Base-by-base conservation (phyloP, 495 filamentous ascomycete genomes). In the Amorphotheca resinae region DNA sequence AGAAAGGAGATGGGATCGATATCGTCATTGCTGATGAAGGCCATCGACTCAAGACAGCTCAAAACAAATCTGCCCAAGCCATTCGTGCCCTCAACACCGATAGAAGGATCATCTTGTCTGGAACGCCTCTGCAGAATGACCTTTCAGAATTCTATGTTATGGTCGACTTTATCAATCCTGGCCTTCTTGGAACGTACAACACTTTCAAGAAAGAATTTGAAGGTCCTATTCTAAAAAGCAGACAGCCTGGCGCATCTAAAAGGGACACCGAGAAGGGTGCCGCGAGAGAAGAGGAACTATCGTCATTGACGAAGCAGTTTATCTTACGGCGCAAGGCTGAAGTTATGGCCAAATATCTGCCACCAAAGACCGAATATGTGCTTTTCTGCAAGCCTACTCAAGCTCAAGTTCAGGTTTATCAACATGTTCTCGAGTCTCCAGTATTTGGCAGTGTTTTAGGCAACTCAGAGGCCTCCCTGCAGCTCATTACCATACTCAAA, bases 1-100 rank as follows among this genome's bases (percentile, higher is more conserved):
- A 76, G 34, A 74, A 74, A 48, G 73, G 79, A 5, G 55, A 56
- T 32, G 74, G 76, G 0, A 67, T 87, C 40, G 83, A 87, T 53
- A 84, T 89, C 45, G 74, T 89, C 34, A 76, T 89, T 51, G 80
- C 80, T 1, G 83, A 89, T 57, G 83, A 89, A 62, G 83, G 84
- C 0, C 83, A 89, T 54, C 61, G 84, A 42, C 70, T 89, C 14
- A 89, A 89, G 57, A 87, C 84, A 0, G 73, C 82, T 11, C 78
- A 83, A 54, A 89, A 87, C 56, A 87, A 87, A 59, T 78, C 79
- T 41, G 81, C 80, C 15, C 68, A 76, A 41, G 83, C 83, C 9
- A 87, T 89, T 45, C 75, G 75, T 42, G 73, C 77, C 0, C 63
- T 89, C 2, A 82, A 80, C 49, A 82, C 84, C 0, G 59, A 69